A percentile compares a stretch with the other conserved stretches of the same genome.
Conservation (phyloP, 148 eudicot genomes). For the Chenopodium quinoa region DNA sequence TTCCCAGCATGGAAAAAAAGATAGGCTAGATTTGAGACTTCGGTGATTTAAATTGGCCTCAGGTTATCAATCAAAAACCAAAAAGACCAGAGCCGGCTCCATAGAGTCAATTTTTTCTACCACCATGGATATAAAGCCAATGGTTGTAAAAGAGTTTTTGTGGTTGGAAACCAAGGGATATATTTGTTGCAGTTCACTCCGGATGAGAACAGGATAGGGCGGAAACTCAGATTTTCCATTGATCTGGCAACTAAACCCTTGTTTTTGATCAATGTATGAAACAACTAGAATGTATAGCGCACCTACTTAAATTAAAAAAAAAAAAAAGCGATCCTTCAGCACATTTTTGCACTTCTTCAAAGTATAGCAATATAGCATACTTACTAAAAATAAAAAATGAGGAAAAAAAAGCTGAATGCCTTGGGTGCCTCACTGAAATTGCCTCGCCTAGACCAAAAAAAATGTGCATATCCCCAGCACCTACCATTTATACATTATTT, state of each 20-base stretch:
- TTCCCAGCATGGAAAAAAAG: no score
- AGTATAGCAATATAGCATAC: no score
- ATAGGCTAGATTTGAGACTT: not conserved
- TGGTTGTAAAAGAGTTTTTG: not conserved
- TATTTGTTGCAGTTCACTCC: not conserved
- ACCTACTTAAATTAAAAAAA: no score
- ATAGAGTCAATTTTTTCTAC: not conserved
- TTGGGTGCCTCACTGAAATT: no score
- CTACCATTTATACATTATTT: no score
- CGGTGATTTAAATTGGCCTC: not conserved
- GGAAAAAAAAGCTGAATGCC: no score
- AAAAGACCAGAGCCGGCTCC: not conserved
- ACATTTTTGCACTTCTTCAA: no score
- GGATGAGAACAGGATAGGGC: not conserved
- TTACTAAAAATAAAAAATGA: no score
- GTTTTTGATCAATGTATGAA: not conserved
- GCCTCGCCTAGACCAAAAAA: no score
- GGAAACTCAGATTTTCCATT: not conserved
- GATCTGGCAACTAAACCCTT: not conserved
- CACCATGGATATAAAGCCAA: not conserved
- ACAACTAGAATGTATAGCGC: no score
- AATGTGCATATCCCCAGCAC: no score
- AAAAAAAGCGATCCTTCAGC: no score
- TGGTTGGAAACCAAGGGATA: not conserved
- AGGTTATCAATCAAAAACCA: not conserved